Conservation (phyloP, 208 protist species). For the Tetramitus jugosus region DNA sequence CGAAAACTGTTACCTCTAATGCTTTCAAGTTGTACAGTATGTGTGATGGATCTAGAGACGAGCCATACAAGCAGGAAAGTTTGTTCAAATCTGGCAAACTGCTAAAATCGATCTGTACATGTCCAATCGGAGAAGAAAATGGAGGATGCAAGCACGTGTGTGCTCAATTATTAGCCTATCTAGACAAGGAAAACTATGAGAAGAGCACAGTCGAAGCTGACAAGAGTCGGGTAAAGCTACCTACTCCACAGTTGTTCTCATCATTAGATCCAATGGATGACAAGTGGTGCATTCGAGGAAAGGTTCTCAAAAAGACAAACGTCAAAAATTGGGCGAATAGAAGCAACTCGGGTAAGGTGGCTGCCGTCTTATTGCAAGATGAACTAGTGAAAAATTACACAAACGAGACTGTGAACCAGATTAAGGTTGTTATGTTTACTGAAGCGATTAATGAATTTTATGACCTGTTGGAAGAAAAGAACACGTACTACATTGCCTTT, state of each 20-base stretch:
- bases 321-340: neutral
- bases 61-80: conserved; percentile 14
- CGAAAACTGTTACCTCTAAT: neutral
- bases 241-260: neutral
- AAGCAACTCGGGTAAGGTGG: neutral
- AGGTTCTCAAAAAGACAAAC: neutral
- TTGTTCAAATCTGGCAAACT: conserved; percentile 5
- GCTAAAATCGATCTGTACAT: neutral
- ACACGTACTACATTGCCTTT: neutral
- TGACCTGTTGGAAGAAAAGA: neutral
- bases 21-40: conserved; percentile 1
- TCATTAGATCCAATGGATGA: neutral
- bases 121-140: neutral
- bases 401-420: neutral
- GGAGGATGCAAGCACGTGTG: conserved; percentile 11
- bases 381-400: neutral
- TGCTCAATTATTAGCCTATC: conserved; percentile 2
- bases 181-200: neutral
- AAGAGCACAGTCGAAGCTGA: too few relatives aligned
- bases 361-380: neutral
- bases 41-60: neutral
- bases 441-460: conserved; percentile 17
- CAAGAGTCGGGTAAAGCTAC: neutral
- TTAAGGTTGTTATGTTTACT: conserved; percentile 10
- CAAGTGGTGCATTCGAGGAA: neutral